These are phyloP conservation scores for Zygnema circumcarinatum DNA, from an alignment of 139 green algal genomes.

Conservation along the genomic window DNA sequence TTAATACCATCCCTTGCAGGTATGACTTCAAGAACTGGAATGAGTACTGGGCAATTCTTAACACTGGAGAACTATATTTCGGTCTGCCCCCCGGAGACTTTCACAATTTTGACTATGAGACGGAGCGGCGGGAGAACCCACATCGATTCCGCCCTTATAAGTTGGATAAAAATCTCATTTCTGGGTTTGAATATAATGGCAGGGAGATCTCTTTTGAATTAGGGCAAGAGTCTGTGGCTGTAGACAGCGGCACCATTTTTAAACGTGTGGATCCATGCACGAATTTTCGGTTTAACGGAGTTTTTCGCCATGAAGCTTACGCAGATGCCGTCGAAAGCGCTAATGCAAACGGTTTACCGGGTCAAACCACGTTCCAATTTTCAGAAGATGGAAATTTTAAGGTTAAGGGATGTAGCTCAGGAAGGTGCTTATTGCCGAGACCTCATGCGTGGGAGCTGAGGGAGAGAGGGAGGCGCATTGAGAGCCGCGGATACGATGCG, in stretches of 20 bases:
- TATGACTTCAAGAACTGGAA: slow-evolving; percentile 41
- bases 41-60: slow-evolving; percentile 37
- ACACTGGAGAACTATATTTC: slow-evolving; percentile 28
- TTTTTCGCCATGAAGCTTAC: slow-evolving; percentile 6
- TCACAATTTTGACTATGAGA: slow-evolving; percentile 17
- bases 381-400: slow-evolving; percentile 14
- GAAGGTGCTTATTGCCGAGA: background rate
- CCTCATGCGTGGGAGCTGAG: background rate
- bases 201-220: slow-evolving; percentile 13
- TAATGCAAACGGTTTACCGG: background rate
- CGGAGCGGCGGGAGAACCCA: slow-evolving; percentile 12
- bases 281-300: background rate
- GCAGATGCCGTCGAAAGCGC: slow-evolving; percentile 7
- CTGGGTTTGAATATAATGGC: slow-evolving; percentile 24
- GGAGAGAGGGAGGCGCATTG: background rate
- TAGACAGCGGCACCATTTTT: slow-evolving; percentile 6
- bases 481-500: no score
- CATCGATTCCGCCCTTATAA: slow-evolving; percentile 32
- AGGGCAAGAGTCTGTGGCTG: slow-evolving; percentile 7
- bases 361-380: background rate
- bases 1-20: background rate
- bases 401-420: background rate
- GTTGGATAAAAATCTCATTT: background rate
- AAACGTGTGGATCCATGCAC: slow-evolving; percentile 16
- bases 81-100: slow-evolving; percentile 22